Conservation (phyloP, 176 grass and related monocot genomes). For the Oryza meyeriana region DNA sequence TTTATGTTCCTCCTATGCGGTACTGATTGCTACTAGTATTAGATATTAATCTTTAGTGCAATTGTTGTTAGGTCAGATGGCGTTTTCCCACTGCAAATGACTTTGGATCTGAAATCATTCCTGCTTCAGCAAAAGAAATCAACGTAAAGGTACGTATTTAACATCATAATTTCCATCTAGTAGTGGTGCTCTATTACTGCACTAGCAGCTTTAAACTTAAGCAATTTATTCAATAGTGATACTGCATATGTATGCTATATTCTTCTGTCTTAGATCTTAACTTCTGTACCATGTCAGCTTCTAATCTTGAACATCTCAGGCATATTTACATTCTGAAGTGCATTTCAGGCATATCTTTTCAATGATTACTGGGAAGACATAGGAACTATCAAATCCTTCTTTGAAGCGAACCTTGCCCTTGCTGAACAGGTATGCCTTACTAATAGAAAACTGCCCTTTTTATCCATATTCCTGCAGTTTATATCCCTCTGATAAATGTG, state of each 20-base stretch:
- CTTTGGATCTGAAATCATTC: slow-evolving; percentile 98
- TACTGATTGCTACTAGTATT: slow-evolving; percentile 15
- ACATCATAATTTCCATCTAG: background rate
- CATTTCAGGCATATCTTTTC: slow-evolving; percentile 83
- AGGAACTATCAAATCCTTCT: slow-evolving; percentile 88
- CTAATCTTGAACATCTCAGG: slow-evolving; percentile 42
- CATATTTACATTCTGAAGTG: too few relatives aligned
- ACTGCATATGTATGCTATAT: background rate
- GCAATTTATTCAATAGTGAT: background rate
- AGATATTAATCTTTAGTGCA: slow-evolving; percentile 43
- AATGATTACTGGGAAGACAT: slow-evolving; percentile 99
- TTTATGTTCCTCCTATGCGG: background rate
- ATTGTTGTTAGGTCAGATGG: slow-evolving; percentile 86
- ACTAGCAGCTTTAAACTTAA: background rate
- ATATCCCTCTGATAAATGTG: background rate
- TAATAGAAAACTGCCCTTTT: background rate
- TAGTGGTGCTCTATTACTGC: background rate
- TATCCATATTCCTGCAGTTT: background rate
- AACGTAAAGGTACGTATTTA: slow-evolving; percentile 51
- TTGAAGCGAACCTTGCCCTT: slow-evolving; percentile 91
- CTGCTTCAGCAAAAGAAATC: slow-evolving; percentile 70
- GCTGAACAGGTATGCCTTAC: slow-evolving; percentile 56
- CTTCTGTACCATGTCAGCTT: background rate
- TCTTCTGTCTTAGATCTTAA: background rate
- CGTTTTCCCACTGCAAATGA: slow-evolving; percentile 97